These are phyloP conservation scores for Bacidia gigantensis DNA, from an alignment of 495 filamentous ascomycete species.

Conservation along the genomic window DNA sequence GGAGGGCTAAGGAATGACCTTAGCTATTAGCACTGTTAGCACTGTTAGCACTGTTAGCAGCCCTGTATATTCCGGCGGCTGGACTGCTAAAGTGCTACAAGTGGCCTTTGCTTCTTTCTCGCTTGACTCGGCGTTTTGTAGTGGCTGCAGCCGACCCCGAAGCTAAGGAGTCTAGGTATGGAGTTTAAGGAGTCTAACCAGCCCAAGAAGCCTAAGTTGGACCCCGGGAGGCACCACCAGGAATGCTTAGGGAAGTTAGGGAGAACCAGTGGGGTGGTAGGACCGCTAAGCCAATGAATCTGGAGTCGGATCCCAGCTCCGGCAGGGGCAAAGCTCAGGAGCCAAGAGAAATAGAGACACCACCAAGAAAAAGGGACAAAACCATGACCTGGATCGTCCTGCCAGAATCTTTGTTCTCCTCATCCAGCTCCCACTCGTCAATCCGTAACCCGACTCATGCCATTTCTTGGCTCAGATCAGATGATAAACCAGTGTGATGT, in stretches of 20 bases:
- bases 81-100: too few species aligned
- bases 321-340: background rate
- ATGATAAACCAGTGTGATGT: background rate
- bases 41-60: too few species aligned
- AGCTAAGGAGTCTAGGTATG: background rate
- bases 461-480: background rate
- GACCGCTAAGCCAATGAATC: conserved; percentile 5
- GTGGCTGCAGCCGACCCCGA: background rate
- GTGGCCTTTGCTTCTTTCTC: background rate
- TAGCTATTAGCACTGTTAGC: too few species aligned
- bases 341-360: background rate
- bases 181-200: background rate
- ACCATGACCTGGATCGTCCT: background rate
- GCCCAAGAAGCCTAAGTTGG: too few species aligned
- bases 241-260: background rate
- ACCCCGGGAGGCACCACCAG: too few species aligned
- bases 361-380: background rate
- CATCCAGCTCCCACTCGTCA: background rate
- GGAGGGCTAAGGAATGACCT: too few species aligned
- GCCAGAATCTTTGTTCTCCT: background rate
- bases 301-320: background rate
- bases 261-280: background rate
- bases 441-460: background rate
- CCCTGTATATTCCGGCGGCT: too few species aligned
- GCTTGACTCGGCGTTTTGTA: background rate